These are phyloP conservation scores for Raphanus sativus DNA, from an alignment of 345 rosid species.

Conservation along the genomic window DNA sequence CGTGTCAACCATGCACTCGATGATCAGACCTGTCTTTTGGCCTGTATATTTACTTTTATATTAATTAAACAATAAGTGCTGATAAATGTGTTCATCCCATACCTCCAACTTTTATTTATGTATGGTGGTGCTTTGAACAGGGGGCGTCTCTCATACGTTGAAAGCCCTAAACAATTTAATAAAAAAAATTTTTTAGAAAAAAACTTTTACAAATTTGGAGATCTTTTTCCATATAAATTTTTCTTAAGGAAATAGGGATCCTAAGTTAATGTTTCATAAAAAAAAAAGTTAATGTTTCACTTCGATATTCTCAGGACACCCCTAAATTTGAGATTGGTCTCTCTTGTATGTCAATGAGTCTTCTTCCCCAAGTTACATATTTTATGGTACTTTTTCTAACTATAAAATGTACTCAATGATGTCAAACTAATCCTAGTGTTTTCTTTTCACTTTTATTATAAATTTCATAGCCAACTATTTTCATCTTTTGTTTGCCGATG, in stretches of 20 bases:
- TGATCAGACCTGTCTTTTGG: constrained; percentile 25
- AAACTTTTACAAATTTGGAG: no score
- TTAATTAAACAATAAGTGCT: constrained; percentile 12
- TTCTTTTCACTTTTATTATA: neutral
- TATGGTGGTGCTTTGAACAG: neutral
- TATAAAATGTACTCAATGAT: neutral
- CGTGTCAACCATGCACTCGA: constrained; percentile 40
- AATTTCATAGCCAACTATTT: neutral
- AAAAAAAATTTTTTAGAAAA: no score
- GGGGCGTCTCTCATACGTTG: no score
- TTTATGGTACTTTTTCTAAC: neutral
- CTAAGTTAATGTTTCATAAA: no score
- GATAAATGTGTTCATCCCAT: constrained; percentile 14
- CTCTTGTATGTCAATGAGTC: neutral
- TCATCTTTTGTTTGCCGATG: no score
- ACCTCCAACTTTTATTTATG: neutral
- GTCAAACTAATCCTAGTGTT: neutral
- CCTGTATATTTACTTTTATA: neutral
- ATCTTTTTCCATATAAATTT: no score
- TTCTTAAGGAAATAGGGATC: no score
- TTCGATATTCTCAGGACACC: no score
- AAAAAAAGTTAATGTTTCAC: no score
- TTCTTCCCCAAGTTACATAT: neutral
- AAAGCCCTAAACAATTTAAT: no score
- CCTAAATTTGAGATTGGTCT: constrained; percentile 3